Conservation (phyloP, 2,329 filamentous ascomycete genomes). For the Exophiala dermatitidis region DNA sequence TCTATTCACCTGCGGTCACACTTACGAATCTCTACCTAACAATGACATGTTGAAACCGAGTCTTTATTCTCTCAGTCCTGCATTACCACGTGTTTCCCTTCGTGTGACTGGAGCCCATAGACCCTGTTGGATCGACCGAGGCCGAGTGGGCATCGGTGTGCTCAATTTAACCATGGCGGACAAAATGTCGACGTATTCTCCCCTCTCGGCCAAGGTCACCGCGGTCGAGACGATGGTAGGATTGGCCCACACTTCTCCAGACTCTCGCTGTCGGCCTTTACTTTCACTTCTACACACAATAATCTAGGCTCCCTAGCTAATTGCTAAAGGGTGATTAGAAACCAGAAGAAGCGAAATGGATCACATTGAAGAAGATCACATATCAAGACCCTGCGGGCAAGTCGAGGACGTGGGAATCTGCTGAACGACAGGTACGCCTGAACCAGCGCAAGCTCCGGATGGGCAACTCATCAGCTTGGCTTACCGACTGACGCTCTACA, state of each 20-base stretch:
- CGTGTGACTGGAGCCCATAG: constrained; percentile 27
- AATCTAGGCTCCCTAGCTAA: constrained; percentile 32
- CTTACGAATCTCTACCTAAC: background rate
- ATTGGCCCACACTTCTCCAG: background rate
- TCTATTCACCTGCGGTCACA: background rate
- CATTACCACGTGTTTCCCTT: background rate
- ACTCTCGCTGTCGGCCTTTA: no score
- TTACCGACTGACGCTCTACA: background rate
- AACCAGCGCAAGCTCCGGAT: background rate
- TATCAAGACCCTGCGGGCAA: constrained; percentile 40
- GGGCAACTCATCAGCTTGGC: background rate
- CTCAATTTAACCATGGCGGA: constrained; percentile 17
- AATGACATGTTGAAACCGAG: constrained; percentile 1
- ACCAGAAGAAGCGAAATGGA: constrained; percentile 44
- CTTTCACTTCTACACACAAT: background rate
- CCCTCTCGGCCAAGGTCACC: constrained; percentile 23
- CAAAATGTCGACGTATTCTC: constrained; percentile 25
- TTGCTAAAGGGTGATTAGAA: constrained; percentile 58
- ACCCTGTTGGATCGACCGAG: constrained; percentile 28
- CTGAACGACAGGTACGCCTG: constrained; percentile 36
- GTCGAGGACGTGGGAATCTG: constrained; percentile 40
- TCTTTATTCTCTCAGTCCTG: background rate
- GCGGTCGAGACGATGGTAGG: constrained; percentile 23
- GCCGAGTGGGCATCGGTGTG: constrained; percentile 4
- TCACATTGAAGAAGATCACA: constrained; percentile 37